Base-by-base conservation (phyloP, 1,284 basidiomycete genomes). In the Trichosporon ovoides region DNA sequence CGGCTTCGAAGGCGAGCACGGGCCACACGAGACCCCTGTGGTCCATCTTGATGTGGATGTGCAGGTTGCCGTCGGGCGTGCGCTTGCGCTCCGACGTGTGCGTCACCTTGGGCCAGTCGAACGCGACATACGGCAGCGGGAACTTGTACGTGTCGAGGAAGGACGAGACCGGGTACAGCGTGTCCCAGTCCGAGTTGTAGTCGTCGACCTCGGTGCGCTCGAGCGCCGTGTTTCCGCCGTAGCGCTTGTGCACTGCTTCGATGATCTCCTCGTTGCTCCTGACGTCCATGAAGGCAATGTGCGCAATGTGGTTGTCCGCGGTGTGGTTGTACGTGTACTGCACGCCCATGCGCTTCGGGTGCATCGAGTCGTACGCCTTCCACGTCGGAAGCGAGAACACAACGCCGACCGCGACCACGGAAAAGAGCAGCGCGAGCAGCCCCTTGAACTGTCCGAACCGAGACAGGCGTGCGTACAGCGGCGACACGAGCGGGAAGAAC, bases 1-100 rank as follows among this genome's bases (percentile, higher is more conserved):
- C 88, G 0, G 91, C 94, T 56, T 94, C 88, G 68, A 98, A 98
- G 0, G 91, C 89, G 55, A 98, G 83, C 1, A 90, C 91, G 83
- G 71, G 57, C 62, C 55, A 71, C 12, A 74, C 71, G 12, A 76
- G 57, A 11, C 87, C 87, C 2, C 90, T 89, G 77, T 97, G 93
- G 46, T 84, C 79, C 46, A 97, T 82, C 46, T 82, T 78, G 33
- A 98, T 72, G 6, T 84, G 86, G 52, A 98, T 73, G 52, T 80
- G 83, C 56, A 92, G 81, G 2, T 83, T 81, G 7, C 85, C 68
- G 40, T 67, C 59, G 83, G 12, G 78, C 67, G 14, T 82, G 78
- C 31, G 81, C 67, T 4, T 82, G 34, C 69, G 69, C 3, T 57
- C 55, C 1, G 65, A 56, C 22, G 63, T 54, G 18, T 53, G 40